Percentiles rank a stretch among this genome's conserved stretches.
phyloP scores from a whole-genome alignment of 805 yeast species.

The Candida sonorensis region DNA sequence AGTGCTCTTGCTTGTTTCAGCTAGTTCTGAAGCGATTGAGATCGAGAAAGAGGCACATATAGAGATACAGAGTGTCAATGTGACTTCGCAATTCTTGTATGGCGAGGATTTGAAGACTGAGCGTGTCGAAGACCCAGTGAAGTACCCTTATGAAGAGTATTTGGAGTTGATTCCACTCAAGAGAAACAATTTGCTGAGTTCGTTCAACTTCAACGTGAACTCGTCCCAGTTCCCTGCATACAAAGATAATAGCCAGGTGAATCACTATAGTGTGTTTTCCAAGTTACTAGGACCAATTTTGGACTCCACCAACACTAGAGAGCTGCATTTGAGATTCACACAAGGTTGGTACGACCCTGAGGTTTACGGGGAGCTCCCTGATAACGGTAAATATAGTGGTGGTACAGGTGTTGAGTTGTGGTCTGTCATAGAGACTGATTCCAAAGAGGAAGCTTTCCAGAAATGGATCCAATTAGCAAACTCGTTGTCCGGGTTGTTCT shows the following conservation, averaged over 20 bases:
- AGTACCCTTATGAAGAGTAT: conserved; percentile 51
- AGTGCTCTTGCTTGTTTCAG: no score
- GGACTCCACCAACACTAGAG: conserved; percentile 57
- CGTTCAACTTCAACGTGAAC: conserved; percentile 61
- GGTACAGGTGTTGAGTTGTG: conserved; percentile 95
- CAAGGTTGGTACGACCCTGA: conserved; percentile 96
- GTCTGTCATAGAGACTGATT: conserved; percentile 70
- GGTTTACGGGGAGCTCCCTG: conserved; percentile 78
- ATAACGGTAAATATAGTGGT: conserved; percentile 66
- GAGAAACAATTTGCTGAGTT: conserved; percentile 59
- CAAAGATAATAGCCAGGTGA: conserved; percentile 10
- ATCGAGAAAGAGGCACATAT: no score
- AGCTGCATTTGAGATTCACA: conserved; percentile 77
- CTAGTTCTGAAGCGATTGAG: no score
- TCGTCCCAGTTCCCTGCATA: conserved; percentile 36
- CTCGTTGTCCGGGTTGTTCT: conserved; percentile 81
- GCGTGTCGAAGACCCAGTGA: no score
- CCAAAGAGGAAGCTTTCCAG: conserved; percentile 45
- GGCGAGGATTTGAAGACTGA: no score
- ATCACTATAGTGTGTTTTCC: conserved; percentile 69
- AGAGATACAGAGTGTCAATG: no score
- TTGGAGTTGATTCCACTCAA: conserved; percentile 65
- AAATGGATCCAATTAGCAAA: conserved; percentile 72
- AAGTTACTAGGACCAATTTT: conserved; percentile 73
- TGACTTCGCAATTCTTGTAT: no score